Percentiles rank a stretch among this genome's conserved stretches.
phyloP scores from a whole-genome alignment of 495 filamentous ascomycete genomes.

The Trichoderma asperelloides region DNA sequence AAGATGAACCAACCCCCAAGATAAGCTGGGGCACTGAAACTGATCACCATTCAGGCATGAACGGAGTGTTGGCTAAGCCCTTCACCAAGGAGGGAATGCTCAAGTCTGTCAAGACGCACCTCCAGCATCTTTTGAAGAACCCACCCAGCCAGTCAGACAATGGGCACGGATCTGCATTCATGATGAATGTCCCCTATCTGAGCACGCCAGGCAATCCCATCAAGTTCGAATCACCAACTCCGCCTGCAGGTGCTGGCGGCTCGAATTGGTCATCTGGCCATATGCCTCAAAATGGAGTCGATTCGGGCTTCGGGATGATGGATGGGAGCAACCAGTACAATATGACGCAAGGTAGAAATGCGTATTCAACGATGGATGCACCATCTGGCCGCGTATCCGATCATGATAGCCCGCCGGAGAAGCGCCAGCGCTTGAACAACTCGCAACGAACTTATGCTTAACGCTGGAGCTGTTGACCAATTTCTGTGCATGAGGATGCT shows the following conservation, averaged over 20 bases:
- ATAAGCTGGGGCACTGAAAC: slow-evolving; percentile 9
- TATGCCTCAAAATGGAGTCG: slow-evolving; percentile 6
- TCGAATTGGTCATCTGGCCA: slow-evolving; percentile 12
- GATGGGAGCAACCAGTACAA: slow-evolving; percentile 19
- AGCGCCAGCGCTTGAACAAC: slow-evolving; percentile 20
- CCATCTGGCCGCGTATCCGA: neutral
- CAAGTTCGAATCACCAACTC: slow-evolving; percentile 10
- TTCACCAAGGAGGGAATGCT: slow-evolving; percentile 95
- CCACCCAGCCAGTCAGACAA: slow-evolving; percentile 19
- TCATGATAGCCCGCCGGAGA: slow-evolving; percentile 25
- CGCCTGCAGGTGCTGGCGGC: slow-evolving; percentile 15
- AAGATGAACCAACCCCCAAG: slow-evolving; percentile 23
- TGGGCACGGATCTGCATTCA: neutral
- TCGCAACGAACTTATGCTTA: slow-evolving; percentile 3
- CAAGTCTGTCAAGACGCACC: slow-evolving; percentile 80
- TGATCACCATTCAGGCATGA: slow-evolving; percentile 67
- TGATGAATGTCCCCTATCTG: slow-evolving; percentile 12
- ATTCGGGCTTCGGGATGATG: slow-evolving; percentile 3
- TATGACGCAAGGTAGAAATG: slow-evolving; percentile 28
- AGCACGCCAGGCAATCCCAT: slow-evolving; percentile 14
- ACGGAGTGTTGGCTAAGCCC: slow-evolving; percentile 92
- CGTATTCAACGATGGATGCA: slow-evolving; percentile 11
- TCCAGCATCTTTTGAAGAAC: slow-evolving; percentile 60
- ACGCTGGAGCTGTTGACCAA: neutral
- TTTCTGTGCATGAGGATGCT: neutral